Base-by-base conservation (phyloP, 371 early-diverging fungal genomes). In the Quaeritorhiza haematococci region DNA sequence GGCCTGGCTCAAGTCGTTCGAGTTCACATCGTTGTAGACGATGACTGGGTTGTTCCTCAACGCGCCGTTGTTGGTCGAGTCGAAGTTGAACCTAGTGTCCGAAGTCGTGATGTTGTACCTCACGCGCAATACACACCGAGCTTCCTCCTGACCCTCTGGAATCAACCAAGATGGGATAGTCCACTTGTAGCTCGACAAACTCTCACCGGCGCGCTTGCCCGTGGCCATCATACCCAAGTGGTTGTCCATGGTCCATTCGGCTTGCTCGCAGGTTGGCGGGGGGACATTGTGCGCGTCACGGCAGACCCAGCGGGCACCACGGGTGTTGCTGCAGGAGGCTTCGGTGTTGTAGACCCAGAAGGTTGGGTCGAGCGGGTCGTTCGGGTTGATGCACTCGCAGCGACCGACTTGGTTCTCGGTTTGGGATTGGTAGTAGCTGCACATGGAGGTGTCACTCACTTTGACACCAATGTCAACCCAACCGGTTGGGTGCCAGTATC, bases 91-190 rank as follows among this genome's bases (percentile, higher is more conserved):
- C 10, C 38, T 15, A 27, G 49, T 32, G 15, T 62, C 71, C 17
- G 28, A 10, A 24, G 67, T 69, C 30, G 66, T 50, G 52, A 66
- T 64, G 55, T 72, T 72, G 58, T 72, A 72, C 28, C 73, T 55
- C 23, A 72, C 5, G n/a, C 73, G 44, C 13, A 69, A 34, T 13
- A 64, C 59, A 43, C 73, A 72, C 26, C 49, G 55, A 6, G 62
- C 44, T 10, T 59, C 66, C 43, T 72, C 73, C 0, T 15, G 19
- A 23, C 56, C 59, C 34, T 50, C 33, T 3, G 71, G 71, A 48
- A 71, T 48, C 28, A 48, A 42, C 71, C 64, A 68, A 38, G 10
- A 10, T 13, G 38, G 38, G 38, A 38, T 38, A n/a, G 38, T 38
- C 38, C 38, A 38, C 28, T 48, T 56, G 54, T 61, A 68, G 17